Evolutionary conservation across 1,284 basidiomycete species (phyloP), one percentile per base, ranked within the genome.

Genomic region (Sanghuangporus baumii): DNA sequence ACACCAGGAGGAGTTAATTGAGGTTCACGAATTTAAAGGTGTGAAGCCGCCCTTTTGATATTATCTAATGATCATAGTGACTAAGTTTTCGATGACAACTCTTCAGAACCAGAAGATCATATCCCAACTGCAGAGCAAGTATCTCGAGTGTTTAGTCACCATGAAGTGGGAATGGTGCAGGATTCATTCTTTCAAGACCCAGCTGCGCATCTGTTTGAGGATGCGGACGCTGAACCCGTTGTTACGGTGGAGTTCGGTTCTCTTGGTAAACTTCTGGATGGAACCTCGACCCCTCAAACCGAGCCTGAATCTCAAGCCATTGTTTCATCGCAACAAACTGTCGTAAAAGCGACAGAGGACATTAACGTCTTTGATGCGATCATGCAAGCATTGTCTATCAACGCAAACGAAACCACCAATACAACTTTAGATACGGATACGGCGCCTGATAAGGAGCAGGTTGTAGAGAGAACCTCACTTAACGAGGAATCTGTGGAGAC

Each of bases 111-210:
- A 62, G 68, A 76, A 51, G 82, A 79, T 59, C 81, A 84, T 73
- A 76, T 83, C 7, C 87, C 88, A 3, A 90, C 88, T 2, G 87
- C 88, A 0, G 81, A 86, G 18, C 78, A 76, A 7, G 81, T 90
- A 18, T 72, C 80, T 37, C 81, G 76, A 1, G 77, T 90, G 1
- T 89, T 90, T 74, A 80, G 79, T 59, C 78, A 74, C 11, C 66
- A 64, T 6, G 34, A 54, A 37, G 6, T 9, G 16, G 61, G 67
- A 63, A 57, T 61, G 6, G 56, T 55, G 31, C 52, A 65, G n/a
- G 41, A 55, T 11, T 48, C 60, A 18, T 59, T 62, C 50, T 65
- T 68, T 12, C 69, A 70, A 38, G 70, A 64, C 2, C 67, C 66
- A 34, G 68, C 73, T 7, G 69, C 71, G 38, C 62, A 68, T 6